Evolutionary conservation across 148 eudicot genomes (phyloP).

Genomic region (Silene conica): DNA sequence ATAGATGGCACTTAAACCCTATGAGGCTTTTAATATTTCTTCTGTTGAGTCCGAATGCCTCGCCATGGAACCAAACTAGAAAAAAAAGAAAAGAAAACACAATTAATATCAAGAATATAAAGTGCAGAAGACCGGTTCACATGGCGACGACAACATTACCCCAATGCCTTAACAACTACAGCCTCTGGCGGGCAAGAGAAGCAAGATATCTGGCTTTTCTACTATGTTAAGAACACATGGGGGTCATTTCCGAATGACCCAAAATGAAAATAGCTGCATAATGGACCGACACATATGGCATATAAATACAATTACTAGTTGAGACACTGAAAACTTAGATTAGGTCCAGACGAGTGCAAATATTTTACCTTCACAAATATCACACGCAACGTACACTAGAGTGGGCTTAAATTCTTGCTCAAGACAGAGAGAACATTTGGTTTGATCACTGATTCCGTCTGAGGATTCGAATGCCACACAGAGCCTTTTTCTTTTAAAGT

Average conservation of each 20-base stretch:
- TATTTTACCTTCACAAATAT: constrained; percentile 72
- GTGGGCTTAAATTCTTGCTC: constrained; percentile 43
- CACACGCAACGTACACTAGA: constrained; percentile 61
- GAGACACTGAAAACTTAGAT: background rate
- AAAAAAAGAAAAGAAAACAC: background rate
- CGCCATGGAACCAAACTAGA: constrained; percentile 97
- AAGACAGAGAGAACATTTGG: constrained; percentile 68
- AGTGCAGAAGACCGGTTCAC: background rate
- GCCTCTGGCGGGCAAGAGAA: too few species aligned
- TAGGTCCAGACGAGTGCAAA: background rate
- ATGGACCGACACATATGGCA: background rate
- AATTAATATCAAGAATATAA: constrained; percentile 2
- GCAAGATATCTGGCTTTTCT: background rate
- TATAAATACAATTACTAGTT: background rate
- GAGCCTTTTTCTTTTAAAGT: constrained; percentile 56
- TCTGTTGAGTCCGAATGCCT: constrained; percentile 66
- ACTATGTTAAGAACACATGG: background rate
- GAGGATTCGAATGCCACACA: constrained; percentile 39
- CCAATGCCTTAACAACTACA: too few species aligned
- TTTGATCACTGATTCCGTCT: constrained; percentile 26
- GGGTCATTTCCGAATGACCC: background rate
- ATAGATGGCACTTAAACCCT: constrained; percentile 83
- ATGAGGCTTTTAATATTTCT: constrained; percentile 45
- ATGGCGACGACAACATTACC: background rate
- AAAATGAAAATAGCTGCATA: background rate